A percentile compares a stretch with the other conserved stretches of the same genome.
These are phyloP conservation scores for Theileria sp. DNA, from an alignment of 169 alveolate species.

Conservation along the genomic window DNA sequence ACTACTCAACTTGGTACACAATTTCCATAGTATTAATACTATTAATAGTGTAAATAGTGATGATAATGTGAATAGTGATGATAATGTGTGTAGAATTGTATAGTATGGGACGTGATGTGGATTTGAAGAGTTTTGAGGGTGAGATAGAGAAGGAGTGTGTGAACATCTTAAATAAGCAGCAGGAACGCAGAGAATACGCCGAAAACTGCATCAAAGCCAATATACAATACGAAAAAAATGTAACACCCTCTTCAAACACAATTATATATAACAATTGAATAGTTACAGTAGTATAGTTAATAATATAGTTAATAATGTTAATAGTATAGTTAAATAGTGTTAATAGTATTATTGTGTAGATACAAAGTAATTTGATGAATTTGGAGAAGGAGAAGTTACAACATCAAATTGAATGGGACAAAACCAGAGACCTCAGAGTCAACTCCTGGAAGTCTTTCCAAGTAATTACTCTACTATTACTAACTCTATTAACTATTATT, in stretches of 20 bases:
- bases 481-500: no score
- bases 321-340: no score
- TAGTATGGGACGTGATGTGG: slow-evolving; percentile 11
- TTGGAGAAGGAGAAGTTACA: slow-evolving; percentile 67
- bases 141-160: slow-evolving; percentile 79
- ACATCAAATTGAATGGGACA: slow-evolving; percentile 73
- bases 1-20: slow-evolving; percentile 64
- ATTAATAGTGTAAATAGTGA: neutral
- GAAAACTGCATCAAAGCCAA: slow-evolving; percentile 80
- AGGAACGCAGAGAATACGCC: slow-evolving; percentile 81
- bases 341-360: slow-evolving; percentile 14
- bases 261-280: no score
- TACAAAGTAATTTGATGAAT: slow-evolving; percentile 19
- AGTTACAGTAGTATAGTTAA: no score
- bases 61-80: neutral
- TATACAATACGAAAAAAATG: slow-evolving; percentile 71
- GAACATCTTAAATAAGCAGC: slow-evolving; percentile 68
- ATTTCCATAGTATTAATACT: neutral
- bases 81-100: slow-evolving; percentile 2
- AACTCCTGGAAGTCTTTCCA: slow-evolving; percentile 73
- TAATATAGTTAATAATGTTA: no score
- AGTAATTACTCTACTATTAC: slow-evolving; percentile 23
- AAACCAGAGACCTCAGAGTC: slow-evolving; percentile 72
- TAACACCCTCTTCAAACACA: slow-evolving; percentile 16
- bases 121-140: slow-evolving; percentile 66